Percentiles rank a stretch among this genome's conserved stretches.
Evolutionary conservation across 352 stramenopile species (phyloP).

Genomic region (Phytophthora litchii): DNA sequence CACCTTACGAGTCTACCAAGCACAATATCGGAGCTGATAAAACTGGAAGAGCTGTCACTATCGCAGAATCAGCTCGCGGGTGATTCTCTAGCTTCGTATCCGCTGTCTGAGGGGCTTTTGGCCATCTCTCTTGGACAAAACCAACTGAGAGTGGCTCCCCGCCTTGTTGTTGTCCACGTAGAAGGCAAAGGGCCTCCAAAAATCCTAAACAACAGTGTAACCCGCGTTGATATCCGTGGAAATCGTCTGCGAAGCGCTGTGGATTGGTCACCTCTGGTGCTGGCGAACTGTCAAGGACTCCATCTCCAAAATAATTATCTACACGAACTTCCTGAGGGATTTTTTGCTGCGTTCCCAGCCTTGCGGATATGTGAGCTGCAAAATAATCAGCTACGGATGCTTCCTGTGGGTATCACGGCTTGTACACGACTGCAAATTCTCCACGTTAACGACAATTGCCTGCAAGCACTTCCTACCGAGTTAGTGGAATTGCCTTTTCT

Average conservation of each 20-base stretch:
- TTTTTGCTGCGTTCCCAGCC: slow-evolving; percentile 46
- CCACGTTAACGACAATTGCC: slow-evolving; percentile 55
- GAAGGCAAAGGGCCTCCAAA: slow-evolving; percentile 17
- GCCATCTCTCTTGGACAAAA: slow-evolving; percentile 52
- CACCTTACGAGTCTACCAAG: slow-evolving; percentile 40
- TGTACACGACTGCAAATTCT: slow-evolving; percentile 47
- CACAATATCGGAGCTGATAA: slow-evolving; percentile 38
- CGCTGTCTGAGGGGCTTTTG: slow-evolving; percentile 14
- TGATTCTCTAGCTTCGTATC: slow-evolving; percentile 26
- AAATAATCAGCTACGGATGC: slow-evolving; percentile 40
- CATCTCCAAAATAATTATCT: slow-evolving; percentile 57
- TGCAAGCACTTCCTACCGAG: slow-evolving; percentile 36
- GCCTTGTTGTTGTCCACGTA: slow-evolving; percentile 23
- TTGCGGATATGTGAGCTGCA: slow-evolving; percentile 50
- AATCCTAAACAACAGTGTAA: slow-evolving; percentile 23
- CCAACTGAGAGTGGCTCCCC: slow-evolving; percentile 32
- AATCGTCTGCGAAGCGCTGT: slow-evolving; percentile 39
- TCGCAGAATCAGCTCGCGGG: slow-evolving; percentile 30
- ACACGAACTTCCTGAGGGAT: slow-evolving; percentile 40
- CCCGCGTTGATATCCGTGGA: slow-evolving; percentile 29
- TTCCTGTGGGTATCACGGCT: slow-evolving; percentile 40
- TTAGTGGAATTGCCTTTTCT: slow-evolving; percentile 41
- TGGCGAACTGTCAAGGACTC: slow-evolving; percentile 45
- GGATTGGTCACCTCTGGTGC: slow-evolving; percentile 24
- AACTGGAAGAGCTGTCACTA: slow-evolving; percentile 32